Evolutionary conservation across 495 filamentous ascomycete genomes (phyloP).

Genomic region (Hypomontagnella submonticulosa): DNA sequence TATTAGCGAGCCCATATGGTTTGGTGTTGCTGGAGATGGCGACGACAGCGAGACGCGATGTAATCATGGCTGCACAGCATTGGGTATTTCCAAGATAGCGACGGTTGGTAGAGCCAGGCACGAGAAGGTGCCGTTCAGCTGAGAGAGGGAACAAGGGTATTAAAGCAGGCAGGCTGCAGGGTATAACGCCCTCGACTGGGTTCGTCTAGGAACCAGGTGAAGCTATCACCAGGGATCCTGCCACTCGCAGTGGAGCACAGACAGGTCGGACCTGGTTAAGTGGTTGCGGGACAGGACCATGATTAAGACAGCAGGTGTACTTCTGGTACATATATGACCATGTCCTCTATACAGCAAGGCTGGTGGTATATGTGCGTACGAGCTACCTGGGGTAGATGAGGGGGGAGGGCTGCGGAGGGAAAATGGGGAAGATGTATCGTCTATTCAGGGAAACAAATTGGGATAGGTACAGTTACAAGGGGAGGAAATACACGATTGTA

Average conservation of each 20-base stretch:
- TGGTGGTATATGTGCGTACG: constrained; percentile 38
- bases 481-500: constrained; percentile 50
- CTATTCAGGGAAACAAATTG: constrained; percentile 45
- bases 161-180: constrained; percentile 39
- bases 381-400: constrained; percentile 43
- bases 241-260: constrained; percentile 40
- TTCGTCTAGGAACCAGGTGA: constrained; percentile 29
- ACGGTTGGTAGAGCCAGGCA: constrained; percentile 21
- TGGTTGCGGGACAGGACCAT: constrained; percentile 39
- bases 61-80: constrained; percentile 42
- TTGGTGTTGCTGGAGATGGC: constrained; percentile 31
- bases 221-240: constrained; percentile 43
- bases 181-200: constrained; percentile 21
- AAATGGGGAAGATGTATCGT: constrained; percentile 40
- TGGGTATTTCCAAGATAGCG: constrained; percentile 27
- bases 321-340: constrained; percentile 43
- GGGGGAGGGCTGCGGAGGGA: constrained; percentile 18
- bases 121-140: constrained; percentile 23
- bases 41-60: constrained; percentile 36
- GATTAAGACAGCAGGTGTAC: constrained; percentile 41
- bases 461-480: constrained; percentile 43
- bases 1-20: constrained; percentile 42
- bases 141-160: constrained; percentile 16
- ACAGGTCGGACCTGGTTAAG: constrained; percentile 28
- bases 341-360: constrained; percentile 38